Evolutionary conservation across 169 alveolate genomes (phyloP), one percentile per base, ranked within the genome.

Genomic region (Ophryocystis elektroscirrha): DNA sequence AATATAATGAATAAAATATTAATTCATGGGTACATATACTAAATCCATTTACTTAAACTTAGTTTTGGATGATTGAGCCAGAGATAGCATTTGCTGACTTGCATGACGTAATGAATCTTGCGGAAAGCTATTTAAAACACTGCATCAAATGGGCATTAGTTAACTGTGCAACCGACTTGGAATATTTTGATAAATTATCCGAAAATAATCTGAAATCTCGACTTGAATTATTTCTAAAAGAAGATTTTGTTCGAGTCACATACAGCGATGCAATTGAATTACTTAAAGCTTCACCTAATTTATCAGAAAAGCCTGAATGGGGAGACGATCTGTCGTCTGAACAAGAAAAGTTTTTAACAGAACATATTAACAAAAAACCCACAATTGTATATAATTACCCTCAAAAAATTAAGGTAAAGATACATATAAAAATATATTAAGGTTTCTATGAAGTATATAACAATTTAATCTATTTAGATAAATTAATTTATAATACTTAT

Each of bases 21-120:
- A n/a, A n/a, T n/a, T n/a, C n/a, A n/a, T n/a, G n/a, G n/a, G n/a
- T n/a, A n/a, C n/a, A n/a, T 0, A 5, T 7, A 25, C 96, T 87
- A 59, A 88, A 96, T 0, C 56, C 81, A 19, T 71, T 97, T 56
- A 98, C 91, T 66, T 66, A 90, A 39, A 96, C 98, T 5, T 98
- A 94, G 63, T 94, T 94, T 69, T 94, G 99, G 99, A 94, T 94
- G 99, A 86, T 94, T 28, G 99, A 94, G 65, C 99, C 99, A 9
- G 99, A 94, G 74, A 67, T 79, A 71, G 63, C 95, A 82, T 51
- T 51, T 18, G 60, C 15, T 16, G 15, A 24, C 16, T 30, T 39
- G 6, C 73, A 64, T 24, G 96, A 79, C 51, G 70, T 78, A 62
- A 91, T 94, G 96, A 87, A 78, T 37, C 62, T 85, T 16, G 97